A percentile compares a stretch with the other conserved stretches of the same genome.
These are phyloP conservation scores for Salix purpurea DNA, from an alignment of 345 rosid species.

Conservation along the genomic window DNA sequence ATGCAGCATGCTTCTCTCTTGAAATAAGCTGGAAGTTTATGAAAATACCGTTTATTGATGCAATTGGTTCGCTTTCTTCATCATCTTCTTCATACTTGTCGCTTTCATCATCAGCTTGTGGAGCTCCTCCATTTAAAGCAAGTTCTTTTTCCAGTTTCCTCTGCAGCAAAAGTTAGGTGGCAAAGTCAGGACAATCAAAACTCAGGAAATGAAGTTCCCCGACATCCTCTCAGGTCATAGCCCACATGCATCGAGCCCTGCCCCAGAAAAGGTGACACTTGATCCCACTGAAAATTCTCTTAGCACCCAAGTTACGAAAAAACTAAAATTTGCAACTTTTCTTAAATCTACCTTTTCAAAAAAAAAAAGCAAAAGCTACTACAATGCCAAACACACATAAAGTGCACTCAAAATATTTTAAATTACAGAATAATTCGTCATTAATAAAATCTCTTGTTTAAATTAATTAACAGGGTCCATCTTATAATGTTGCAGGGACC, in stretches of 20 bases:
- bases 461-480: background rate
- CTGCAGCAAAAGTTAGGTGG: conserved; percentile 30
- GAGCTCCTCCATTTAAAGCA: conserved; percentile 41
- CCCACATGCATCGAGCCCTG: background rate
- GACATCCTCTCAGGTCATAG: background rate
- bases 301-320: too few species aligned
- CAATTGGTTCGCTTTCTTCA: conserved; percentile 38
- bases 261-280: background rate
- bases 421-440: background rate
- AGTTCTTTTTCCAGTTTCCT: conserved; percentile 67
- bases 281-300: too few species aligned
- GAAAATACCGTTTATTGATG: conserved; percentile 45
- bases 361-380: background rate
- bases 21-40: conserved; percentile 4
- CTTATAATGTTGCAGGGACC: background rate
- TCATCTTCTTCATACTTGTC: conserved; percentile 31
- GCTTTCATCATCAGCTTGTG: conserved; percentile 30
- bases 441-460: background rate
- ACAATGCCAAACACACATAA: background rate
- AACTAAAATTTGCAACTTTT: too few species aligned
- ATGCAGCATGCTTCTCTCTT: background rate
- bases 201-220: background rate
- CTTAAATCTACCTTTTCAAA: too few species aligned
- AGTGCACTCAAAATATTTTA: background rate
- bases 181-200: background rate